phyloP scores from a whole-genome alignment of 208 protist genomes.

The Wallacemonas sp. region DNA sequence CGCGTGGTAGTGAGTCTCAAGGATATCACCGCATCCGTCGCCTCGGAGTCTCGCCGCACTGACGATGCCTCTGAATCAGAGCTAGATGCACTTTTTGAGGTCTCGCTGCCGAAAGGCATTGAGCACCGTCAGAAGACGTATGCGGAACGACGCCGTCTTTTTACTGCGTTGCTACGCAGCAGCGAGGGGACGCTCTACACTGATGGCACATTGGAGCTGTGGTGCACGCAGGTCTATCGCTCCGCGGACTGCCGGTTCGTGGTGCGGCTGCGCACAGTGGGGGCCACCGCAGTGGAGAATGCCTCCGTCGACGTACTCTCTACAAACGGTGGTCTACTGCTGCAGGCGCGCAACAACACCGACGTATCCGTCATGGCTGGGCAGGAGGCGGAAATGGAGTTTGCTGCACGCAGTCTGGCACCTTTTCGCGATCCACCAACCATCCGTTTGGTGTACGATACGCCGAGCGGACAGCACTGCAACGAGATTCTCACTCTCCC shows the following conservation, averaged over 20 bases:
- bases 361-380: conserved; percentile 9
- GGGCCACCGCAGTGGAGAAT: conserved; percentile 16
- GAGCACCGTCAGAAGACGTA: conserved; percentile 29
- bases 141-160: conserved; percentile 27
- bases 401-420: conserved; percentile 58
- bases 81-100: conserved; percentile 31
- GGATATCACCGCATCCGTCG: conserved; percentile 5
- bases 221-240: conserved; percentile 43
- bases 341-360: conserved; percentile 50
- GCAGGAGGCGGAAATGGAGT: conserved; percentile 33
- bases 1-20: not conserved
- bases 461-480: not conserved
- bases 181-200: conserved; percentile 37
- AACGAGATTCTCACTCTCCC: conserved; percentile 59
- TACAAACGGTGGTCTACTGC: conserved; percentile 44
- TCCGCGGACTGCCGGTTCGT: conserved; percentile 47
- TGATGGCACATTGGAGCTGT: conserved; percentile 44
- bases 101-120: conserved; percentile 21
- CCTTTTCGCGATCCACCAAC: conserved; percentile 59
- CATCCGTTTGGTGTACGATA: conserved; percentile 54
- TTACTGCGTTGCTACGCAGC: conserved; percentile 22
- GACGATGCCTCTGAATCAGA: conserved; percentile 4
- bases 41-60: not conserved
- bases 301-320: conserved; percentile 44
- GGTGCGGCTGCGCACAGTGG: conserved; percentile 32